phyloP scores from a whole-genome alignment of 352 stramenopile genomes.

The Phytophthora crassamura region DNA sequence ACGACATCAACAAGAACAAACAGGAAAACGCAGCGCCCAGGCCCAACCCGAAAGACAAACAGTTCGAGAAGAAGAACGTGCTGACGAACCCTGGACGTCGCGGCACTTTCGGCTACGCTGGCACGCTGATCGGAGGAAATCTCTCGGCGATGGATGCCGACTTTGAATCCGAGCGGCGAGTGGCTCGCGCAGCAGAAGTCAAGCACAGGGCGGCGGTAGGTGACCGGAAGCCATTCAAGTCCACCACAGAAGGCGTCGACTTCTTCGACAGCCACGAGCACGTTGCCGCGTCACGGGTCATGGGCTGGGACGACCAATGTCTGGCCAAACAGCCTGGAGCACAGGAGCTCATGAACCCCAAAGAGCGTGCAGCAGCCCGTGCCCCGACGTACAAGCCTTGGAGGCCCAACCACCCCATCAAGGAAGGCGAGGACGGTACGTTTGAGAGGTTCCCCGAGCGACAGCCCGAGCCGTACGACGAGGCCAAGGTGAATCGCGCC shows the following conservation, averaged over 20 bases:
- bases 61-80: constrained; percentile 76
- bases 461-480: constrained; percentile 73
- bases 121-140: constrained; percentile 69
- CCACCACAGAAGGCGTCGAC: constrained; percentile 63
- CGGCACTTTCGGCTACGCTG: constrained; percentile 79
- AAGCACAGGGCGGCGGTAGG: constrained; percentile 63
- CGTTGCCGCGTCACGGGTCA: constrained; percentile 59
- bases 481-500: constrained; percentile 72
- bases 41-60: constrained; percentile 66
- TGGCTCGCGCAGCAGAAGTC: constrained; percentile 38
- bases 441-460: constrained; percentile 81
- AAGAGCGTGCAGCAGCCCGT: constrained; percentile 61
- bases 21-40: constrained; percentile 45
- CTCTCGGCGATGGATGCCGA: constrained; percentile 60
- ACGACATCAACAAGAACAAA: constrained; percentile 58
- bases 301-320: constrained; percentile 79
- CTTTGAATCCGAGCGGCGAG: constrained; percentile 60
- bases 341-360: constrained; percentile 78
- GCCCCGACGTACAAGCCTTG: constrained; percentile 71
- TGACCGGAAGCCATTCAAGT: constrained; percentile 80
- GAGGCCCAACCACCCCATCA: constrained; percentile 73
- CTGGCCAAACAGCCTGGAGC: constrained; percentile 57
- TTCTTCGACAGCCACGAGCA: constrained; percentile 83
- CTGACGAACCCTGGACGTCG: constrained; percentile 66
- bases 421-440: constrained; percentile 61